These are phyloP conservation scores for Apiospora rasikravindrae DNA, from an alignment of 2,329 filamentous ascomycete species.

Conservation along the genomic window DNA sequence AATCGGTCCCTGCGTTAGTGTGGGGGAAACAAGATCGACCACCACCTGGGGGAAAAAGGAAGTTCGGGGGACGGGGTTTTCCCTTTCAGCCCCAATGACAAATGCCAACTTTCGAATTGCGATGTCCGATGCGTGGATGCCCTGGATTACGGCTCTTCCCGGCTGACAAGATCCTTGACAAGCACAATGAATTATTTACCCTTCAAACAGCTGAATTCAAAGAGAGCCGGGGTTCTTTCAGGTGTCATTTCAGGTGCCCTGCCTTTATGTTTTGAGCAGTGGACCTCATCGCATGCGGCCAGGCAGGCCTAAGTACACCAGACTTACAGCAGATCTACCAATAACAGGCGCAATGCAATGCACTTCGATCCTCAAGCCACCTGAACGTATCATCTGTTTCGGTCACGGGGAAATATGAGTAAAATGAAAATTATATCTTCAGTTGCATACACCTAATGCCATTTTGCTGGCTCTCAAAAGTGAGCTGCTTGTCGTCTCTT, in stretches of 20 bases:
- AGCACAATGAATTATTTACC: background rate
- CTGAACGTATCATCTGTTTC: no score
- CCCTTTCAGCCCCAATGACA: background rate
- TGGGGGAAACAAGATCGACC: background rate
- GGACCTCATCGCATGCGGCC: background rate
- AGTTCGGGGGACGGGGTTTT: background rate
- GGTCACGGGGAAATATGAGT: background rate
- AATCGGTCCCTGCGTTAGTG: slow-evolving; percentile 25
- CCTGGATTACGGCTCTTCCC: background rate
- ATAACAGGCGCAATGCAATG: background rate
- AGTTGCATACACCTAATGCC: background rate
- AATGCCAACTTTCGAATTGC: background rate
- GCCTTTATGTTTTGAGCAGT: background rate
- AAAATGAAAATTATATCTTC: background rate
- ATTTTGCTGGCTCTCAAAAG: background rate
- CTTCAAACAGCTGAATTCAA: background rate
- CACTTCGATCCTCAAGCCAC: background rate
- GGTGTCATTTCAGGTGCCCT: background rate
- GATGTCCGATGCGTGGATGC: background rate
- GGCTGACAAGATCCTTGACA: background rate
- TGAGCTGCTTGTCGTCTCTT: background rate
- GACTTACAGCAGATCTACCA: background rate
- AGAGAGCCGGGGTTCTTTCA: background rate
- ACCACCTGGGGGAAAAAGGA: background rate
- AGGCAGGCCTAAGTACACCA: background rate